Evolutionary conservation across 1,284 basidiomycete genomes (phyloP).

Genomic region (Taiwanofungus camphoratus): DNA sequence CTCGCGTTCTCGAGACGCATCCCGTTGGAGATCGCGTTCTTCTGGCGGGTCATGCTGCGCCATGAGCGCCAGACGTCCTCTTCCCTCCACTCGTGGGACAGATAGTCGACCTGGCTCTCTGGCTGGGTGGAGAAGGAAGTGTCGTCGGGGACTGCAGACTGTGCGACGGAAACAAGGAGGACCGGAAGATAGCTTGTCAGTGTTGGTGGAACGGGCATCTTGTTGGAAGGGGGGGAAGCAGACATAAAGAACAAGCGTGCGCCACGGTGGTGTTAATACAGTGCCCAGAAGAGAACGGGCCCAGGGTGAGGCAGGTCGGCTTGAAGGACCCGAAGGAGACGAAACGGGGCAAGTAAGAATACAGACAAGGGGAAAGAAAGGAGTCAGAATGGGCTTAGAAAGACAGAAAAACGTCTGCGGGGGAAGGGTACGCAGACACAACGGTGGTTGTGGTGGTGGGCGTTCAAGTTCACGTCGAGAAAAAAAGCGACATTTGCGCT

Average conservation of each 20-base stretch:
- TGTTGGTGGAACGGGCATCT: conserved; percentile 25
- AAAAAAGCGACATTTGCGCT: conserved; percentile 2
- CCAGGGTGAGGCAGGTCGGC: conserved; percentile 1
- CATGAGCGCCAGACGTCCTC: conserved; percentile 98
- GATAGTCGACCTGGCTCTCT: conserved; percentile 74
- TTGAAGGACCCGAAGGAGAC: background rate
- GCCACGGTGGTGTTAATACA: conserved; percentile 4
- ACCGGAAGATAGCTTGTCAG: conserved; percentile 59
- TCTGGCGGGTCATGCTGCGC: conserved; percentile 97
- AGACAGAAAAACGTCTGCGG: background rate
- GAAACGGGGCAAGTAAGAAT: background rate
- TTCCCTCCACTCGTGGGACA: conserved; percentile 95
- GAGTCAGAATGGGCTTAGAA: background rate
- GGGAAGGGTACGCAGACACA: background rate
- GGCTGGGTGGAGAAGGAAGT: conserved; percentile 59
- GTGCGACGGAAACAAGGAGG: conserved; percentile 57
- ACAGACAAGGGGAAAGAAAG: background rate
- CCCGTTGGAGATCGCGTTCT: conserved; percentile 97
- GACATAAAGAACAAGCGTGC: conserved; percentile 8
- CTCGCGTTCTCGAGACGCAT: conserved; percentile 94
- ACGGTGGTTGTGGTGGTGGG: conserved; percentile 1
- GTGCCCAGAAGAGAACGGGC: conserved; percentile 1
- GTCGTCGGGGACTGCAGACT: conserved; percentile 59
- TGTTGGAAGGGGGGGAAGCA: conserved; percentile 12
- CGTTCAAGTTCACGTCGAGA: conserved; percentile 4